Evolutionary conservation across 805 yeast genomes (phyloP), one percentile per base, ranked within the genome.

Genomic region (Candida sakaeoensis): DNA sequence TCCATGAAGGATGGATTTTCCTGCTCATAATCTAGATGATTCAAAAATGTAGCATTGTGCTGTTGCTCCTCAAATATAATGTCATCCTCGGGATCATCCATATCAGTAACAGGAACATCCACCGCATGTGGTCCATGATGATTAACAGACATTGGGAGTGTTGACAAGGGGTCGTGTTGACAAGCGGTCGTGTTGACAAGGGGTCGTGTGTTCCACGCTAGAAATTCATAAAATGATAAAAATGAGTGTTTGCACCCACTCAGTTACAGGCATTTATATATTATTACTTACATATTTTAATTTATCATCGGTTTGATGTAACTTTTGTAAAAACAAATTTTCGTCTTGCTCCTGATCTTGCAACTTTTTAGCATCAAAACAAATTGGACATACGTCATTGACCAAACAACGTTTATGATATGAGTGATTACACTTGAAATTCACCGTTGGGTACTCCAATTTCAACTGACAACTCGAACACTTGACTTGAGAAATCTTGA

Each of bases 351-450:
- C 29, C n/a, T 34, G 37, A 7, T 16, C 30, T 6, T 32, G 22
- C 8, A 34, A 14, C 17, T 17, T 23, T 16, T 16, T 34, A 5
- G 30, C 3, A 34, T 34, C 37, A 18, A 24, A 34, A 17, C 37
- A 34, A 9, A 34, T 24, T 16, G 37, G 37, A 25, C 37, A 34
- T 3, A 12, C 26, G 14, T 34, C 30, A 13, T 18, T 18, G 7
- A 70, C 70, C 18, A 88, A 60, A 55, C 99, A 93, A 32, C 83
- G 68, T 49, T 83, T 85, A 54, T 93, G 98, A 54, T 78, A 89
- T 2, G 93, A 79, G 53, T 93, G 99, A 22, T 74, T 72, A 63
- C 99, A 93, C 47, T 79, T 76, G 65, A 91, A 93, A 51, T 86
- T 95, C 1, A 85, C 76, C 2, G 82, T 74, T 0, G 98, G 97